Evolutionary conservation across 345 rosid genomes (phyloP).

Genomic region (Theobroma cacao): DNA sequence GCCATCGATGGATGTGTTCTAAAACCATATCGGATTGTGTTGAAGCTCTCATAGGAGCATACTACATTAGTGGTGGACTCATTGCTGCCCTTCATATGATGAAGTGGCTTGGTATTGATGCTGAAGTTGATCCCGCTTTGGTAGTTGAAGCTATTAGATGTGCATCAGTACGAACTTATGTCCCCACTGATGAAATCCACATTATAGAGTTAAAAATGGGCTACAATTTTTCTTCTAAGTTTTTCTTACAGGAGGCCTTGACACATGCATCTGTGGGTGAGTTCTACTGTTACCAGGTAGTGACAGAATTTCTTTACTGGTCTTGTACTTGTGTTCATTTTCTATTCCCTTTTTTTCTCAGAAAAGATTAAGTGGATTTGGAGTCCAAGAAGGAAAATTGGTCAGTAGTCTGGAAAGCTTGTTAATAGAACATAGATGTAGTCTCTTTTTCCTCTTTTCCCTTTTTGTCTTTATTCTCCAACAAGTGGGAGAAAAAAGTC

Average conservation of each 20-base stretch:
- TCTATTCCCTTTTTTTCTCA: not conserved
- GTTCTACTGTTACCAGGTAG: slow-evolving; percentile 72
- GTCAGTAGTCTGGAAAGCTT: not conserved
- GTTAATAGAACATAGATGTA: not conserved
- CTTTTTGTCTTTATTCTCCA: too few species aligned
- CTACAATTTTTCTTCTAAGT: slow-evolving; percentile 55
- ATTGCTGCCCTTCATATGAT: slow-evolving; percentile 54
- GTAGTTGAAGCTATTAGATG: slow-evolving; percentile 44
- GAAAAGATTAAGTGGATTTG: not conserved
- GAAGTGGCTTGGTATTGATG: slow-evolving; percentile 79
- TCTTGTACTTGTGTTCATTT: not conserved
- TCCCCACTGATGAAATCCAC: slow-evolving; percentile 45
- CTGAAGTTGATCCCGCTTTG: slow-evolving; percentile 43
- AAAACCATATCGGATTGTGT: slow-evolving; percentile 84
- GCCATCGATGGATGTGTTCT: slow-evolving; percentile 87
- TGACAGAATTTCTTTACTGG: slow-evolving; percentile 1
- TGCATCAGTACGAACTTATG: slow-evolving; percentile 43
- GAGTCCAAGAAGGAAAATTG: not conserved
- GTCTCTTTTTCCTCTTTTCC: not conserved
- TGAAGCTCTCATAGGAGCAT: slow-evolving; percentile 86
- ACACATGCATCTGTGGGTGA: slow-evolving; percentile 63
- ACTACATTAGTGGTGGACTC: slow-evolving; percentile 68
- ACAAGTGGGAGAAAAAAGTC: not conserved
- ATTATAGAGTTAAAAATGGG: slow-evolving; percentile 61
- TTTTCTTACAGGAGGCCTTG: slow-evolving; percentile 78